phyloP scores from a whole-genome alignment of 768 basidiomycete species.

The Brasilioporus rufonigricans region DNA sequence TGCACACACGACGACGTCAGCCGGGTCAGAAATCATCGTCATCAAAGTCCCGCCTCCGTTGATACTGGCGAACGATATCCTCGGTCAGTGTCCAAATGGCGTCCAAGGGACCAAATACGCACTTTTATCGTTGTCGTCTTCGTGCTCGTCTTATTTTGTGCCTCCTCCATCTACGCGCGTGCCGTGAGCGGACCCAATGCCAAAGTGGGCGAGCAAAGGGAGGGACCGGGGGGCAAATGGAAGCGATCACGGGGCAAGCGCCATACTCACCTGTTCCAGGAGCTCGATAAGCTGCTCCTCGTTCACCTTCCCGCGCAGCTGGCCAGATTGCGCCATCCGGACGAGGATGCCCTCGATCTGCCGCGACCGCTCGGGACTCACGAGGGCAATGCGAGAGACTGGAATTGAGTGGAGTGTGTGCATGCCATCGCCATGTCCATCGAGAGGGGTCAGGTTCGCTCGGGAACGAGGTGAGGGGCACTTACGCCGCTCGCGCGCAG shows the following conservation, averaged over 20 bases:
- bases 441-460: neutral
- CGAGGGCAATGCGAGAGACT: constrained; percentile 88
- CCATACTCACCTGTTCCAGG: constrained; percentile 67
- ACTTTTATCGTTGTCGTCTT: constrained; percentile 64
- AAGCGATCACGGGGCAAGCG: neutral
- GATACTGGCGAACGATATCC: constrained; percentile 41
- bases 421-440: neutral
- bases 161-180: constrained; percentile 50
- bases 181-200: constrained; percentile 3
- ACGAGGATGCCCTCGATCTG: constrained; percentile 78
- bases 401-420: neutral
- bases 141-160: constrained; percentile 44
- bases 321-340: constrained; percentile 82
- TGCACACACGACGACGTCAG: neutral
- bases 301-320: constrained; percentile 70
- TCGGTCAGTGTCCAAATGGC: constrained; percentile 1
- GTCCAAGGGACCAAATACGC: constrained; percentile 5
- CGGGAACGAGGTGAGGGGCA: neutral
- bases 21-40: constrained; percentile 50
- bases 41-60: constrained; percentile 63
- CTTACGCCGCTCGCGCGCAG: constrained; percentile 79
- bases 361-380: constrained; percentile 76
- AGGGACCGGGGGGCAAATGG: too few species aligned
- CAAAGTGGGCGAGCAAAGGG: too few species aligned
- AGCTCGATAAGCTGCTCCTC: constrained; percentile 83